Conservation (phyloP, 495 filamentous ascomycete genomes). For the Penicillium bovifimosum region DNA sequence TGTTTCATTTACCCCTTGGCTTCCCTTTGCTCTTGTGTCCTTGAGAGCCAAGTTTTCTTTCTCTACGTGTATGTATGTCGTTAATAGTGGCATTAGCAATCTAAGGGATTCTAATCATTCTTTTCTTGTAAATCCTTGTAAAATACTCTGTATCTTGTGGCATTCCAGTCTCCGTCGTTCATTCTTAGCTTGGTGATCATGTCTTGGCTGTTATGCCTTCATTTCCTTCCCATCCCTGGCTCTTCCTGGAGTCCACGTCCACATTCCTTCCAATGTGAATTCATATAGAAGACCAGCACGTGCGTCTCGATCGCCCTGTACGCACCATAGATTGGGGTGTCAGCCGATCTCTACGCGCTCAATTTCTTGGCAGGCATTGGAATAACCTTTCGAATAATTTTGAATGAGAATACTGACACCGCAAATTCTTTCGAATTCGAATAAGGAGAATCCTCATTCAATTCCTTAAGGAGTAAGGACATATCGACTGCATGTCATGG, state of each 20-base stretch:
- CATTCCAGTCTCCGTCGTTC: not conserved
- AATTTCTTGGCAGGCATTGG: too few relatives aligned
- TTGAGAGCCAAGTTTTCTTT: constrained; percentile 39
- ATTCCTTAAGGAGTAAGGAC: too few relatives aligned
- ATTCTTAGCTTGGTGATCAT: not conserved
- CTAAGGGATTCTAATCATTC: constrained; percentile 33
- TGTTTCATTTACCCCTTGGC: constrained; percentile 33
- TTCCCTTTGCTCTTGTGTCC: constrained; percentile 26
- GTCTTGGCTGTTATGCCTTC: too few relatives aligned
- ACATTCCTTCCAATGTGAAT: not conserved
- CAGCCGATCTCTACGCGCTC: too few relatives aligned
- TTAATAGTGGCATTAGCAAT: constrained; percentile 46
- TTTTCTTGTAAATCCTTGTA: constrained; percentile 1
- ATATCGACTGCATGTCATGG: too few relatives aligned
- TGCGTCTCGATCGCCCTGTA: too few relatives aligned
- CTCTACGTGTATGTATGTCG: constrained; percentile 47
- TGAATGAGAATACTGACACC: too few relatives aligned
- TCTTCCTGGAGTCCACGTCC: not conserved
- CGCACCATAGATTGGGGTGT: too few relatives aligned
- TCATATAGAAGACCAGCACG: too few relatives aligned
- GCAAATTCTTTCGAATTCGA: too few relatives aligned
- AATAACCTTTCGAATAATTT: too few relatives aligned
- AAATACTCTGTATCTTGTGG: not conserved
- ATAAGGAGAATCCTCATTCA: too few relatives aligned
- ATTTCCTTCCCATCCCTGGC: not conserved